Conservation (phyloP, 108 stramenopile genomes). For the Epithemia pelagica region DNA sequence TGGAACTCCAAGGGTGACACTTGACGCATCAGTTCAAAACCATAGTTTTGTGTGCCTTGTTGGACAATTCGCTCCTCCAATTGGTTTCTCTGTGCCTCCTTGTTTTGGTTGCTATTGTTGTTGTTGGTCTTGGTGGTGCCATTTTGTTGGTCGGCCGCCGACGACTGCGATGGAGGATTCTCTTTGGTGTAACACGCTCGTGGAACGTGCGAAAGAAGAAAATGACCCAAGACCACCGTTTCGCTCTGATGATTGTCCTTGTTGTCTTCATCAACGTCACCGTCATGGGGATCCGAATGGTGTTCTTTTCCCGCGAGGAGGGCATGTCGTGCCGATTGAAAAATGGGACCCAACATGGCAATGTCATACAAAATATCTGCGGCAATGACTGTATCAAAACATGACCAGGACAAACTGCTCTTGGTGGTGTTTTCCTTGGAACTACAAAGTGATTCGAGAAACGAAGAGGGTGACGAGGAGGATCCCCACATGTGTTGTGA, state of each 20-base stretch:
- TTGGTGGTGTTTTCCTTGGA: background rate
- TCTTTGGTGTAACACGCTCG: conserved; percentile 33
- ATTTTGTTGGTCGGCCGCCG: background rate
- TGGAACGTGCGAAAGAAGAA: conserved; percentile 61
- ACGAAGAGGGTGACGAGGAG: background rate
- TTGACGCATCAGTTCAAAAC: conserved; percentile 4
- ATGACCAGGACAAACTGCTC: background rate
- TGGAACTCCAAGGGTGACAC: conserved; percentile 13
- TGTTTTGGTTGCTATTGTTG: background rate
- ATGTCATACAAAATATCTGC: conserved; percentile 71
- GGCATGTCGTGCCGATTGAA: conserved; percentile 25
- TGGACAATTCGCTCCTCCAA: conserved; percentile 28
- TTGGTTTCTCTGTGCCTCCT: background rate
- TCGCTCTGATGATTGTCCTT: background rate
- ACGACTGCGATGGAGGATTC: background rate
- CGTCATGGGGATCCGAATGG: background rate
- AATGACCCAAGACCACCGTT: conserved; percentile 15
- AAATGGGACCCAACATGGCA: conserved; percentile 23
- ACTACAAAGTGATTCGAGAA: too few species aligned
- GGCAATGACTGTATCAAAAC: conserved; percentile 48
- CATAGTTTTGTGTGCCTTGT: conserved; percentile 4
- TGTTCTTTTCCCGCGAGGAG: background rate
- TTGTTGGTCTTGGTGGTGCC: background rate
- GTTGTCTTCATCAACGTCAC: background rate
- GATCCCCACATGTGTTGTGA: conserved; percentile 39